Conservation (phyloP, 2,329 filamentous ascomycete genomes). For the Endocalyx cinctus region DNA sequence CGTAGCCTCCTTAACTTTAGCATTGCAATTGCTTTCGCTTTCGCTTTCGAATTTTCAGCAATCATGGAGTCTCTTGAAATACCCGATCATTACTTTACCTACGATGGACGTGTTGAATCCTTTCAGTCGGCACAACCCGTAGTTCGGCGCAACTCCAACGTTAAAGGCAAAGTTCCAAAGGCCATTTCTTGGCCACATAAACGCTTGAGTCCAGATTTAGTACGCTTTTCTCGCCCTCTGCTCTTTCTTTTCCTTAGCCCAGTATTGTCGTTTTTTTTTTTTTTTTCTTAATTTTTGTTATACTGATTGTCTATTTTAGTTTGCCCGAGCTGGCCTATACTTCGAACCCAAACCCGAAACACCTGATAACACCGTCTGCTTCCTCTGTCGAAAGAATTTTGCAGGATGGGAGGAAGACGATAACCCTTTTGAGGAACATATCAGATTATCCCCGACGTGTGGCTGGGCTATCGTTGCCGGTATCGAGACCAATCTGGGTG, state of each 20-base stretch:
- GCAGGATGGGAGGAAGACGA: conserved; percentile 92
- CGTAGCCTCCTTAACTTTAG: too few species aligned
- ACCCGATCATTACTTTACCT: conserved; percentile 53
- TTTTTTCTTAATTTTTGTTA: conserved; percentile 8
- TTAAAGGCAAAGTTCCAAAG: conserved; percentile 54
- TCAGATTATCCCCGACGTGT: conserved; percentile 76
- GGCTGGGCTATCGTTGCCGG: conserved; percentile 76
- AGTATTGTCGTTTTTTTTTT: conserved; percentile 2
- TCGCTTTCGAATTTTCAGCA: not conserved
- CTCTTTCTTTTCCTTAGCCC: conserved; percentile 21
- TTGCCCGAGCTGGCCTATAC: conserved; percentile 88
- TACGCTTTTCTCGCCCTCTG: too few species aligned
- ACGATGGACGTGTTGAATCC: conserved; percentile 72
- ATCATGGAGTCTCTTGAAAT: conserved; percentile 29
- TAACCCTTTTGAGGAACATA: conserved; percentile 76
- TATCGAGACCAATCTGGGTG: conserved; percentile 57
- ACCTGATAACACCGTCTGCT: conserved; percentile 87
- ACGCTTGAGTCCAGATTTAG: conserved; percentile 59
- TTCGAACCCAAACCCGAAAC: conserved; percentile 71
- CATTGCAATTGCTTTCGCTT: conserved; percentile 1
- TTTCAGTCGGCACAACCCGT: conserved; percentile 64
- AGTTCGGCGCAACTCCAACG: conserved; percentile 66
- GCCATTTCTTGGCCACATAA: conserved; percentile 74
- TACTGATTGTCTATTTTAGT: too few species aligned
- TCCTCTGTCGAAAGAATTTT: conserved; percentile 76